Conservation (phyloP, 164 flowering plant species). For the Magnolia kwangsiensis region DNA sequence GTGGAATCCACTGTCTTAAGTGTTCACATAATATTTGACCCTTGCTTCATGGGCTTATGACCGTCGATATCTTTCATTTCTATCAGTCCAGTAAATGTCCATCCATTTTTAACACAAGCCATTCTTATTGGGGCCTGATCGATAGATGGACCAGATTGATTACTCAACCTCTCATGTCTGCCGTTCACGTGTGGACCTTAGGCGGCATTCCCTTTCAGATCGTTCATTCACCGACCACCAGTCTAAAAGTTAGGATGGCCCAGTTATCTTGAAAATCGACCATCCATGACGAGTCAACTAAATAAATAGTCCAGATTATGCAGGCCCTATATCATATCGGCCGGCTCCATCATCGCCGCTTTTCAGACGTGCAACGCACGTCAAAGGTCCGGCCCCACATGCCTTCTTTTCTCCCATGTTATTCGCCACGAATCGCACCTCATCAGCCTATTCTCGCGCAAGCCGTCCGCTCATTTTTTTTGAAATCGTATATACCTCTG, state of each 20-base stretch:
- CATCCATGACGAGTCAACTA: background rate
- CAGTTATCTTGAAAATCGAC: background rate
- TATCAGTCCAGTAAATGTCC: too few species aligned
- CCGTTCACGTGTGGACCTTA: too few species aligned
- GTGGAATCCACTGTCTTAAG: too few species aligned
- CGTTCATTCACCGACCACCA: background rate
- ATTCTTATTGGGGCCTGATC: too few species aligned
- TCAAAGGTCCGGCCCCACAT: background rate
- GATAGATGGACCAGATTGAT: too few species aligned
- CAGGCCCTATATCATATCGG: background rate
- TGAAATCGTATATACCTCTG: background rate
- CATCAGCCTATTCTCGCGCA: background rate
- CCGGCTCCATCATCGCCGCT: background rate
- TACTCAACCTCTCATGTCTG: too few species aligned
- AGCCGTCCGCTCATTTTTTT: background rate
- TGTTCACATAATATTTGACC: too few species aligned
- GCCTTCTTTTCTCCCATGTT: background rate
- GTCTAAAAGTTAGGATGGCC: background rate
- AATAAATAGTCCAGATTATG: background rate
- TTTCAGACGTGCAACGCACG: background rate
- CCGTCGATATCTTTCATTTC: too few species aligned
- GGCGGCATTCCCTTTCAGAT: too few species aligned
- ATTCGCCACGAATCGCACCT: background rate
- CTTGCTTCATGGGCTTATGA: too few species aligned
- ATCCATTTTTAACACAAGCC: too few species aligned